Percentiles rank a stretch among this genome's conserved stretches.
Conservation (phyloP, 2,329 filamentous ascomycete species). For the Aspergillus versicolor region DNA sequence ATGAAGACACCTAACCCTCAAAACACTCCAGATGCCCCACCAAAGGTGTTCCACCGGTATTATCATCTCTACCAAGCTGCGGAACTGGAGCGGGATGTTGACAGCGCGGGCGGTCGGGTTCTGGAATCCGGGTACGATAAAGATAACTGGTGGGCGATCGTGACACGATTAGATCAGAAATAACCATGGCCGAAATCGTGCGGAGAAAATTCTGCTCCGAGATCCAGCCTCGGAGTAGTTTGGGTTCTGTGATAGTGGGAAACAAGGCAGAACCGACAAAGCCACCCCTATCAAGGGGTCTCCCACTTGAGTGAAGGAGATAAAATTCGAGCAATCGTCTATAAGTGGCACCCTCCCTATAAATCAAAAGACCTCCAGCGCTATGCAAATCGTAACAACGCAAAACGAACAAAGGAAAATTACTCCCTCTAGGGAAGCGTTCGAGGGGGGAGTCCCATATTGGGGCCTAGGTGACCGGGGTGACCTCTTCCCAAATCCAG, state of each 20-base stretch:
- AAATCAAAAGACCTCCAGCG: conserved; percentile 37
- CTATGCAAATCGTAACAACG: conserved; percentile 41
- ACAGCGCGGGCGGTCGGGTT: conserved; percentile 70
- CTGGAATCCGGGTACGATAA: conserved; percentile 86
- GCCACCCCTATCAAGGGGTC: neutral
- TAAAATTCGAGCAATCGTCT: conserved; percentile 24
- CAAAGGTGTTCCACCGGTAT: conserved; percentile 71
- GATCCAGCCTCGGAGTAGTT: conserved; percentile 31
- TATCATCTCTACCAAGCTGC: conserved; percentile 89
- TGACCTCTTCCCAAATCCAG: conserved; percentile 31
- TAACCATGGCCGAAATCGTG: conserved; percentile 14
- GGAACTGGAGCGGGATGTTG: conserved; percentile 80
- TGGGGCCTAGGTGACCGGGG: conserved; percentile 31
- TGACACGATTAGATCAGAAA: conserved; percentile 34
- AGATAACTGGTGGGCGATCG: conserved; percentile 97
- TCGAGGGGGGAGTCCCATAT: conserved; percentile 35
- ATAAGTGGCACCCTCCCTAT: conserved; percentile 28
- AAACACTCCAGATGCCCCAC: conserved; percentile 42
- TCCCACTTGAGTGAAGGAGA: conserved; percentile 3
- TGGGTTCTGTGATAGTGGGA: conserved; percentile 9
- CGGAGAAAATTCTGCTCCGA: conserved; percentile 20
- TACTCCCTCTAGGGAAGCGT: conserved; percentile 31
- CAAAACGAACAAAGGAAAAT: conserved; percentile 16
- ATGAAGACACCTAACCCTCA: conserved; percentile 49
- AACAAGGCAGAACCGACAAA: conserved; percentile 4